phyloP scores from a whole-genome alignment of 345 rosid species.

The Arabidopsis suecica region DNA sequence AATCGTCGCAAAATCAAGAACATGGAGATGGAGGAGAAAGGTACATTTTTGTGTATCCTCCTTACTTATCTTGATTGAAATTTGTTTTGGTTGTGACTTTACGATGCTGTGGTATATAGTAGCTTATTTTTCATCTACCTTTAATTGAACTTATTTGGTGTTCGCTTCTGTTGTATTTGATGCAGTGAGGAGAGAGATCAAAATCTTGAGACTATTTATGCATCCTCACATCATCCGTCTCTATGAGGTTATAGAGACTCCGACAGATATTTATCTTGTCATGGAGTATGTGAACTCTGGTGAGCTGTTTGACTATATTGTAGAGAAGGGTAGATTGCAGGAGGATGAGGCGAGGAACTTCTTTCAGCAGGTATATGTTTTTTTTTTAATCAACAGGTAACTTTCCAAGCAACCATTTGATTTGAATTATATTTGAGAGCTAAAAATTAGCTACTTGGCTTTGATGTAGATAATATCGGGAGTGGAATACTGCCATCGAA shows the following conservation, averaged over 20 bases:
- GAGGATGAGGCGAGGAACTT: conserved; percentile 94
- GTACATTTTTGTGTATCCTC: conserved; percentile 41
- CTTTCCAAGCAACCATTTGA: conserved; percentile 7
- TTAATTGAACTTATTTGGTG: neutral
- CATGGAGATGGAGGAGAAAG: conserved; percentile 94
- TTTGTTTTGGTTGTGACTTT: conserved; percentile 7
- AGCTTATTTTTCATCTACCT: neutral
- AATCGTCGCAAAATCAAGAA: conserved; percentile 79
- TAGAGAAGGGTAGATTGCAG: conserved; percentile 87
- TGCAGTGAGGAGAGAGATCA: conserved; percentile 93
- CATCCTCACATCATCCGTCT: conserved; percentile 95
- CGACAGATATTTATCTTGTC: conserved; percentile 77
- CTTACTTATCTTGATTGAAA: neutral
- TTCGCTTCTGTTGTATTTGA: conserved; percentile 18
- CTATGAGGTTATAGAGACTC: conserved; percentile 92
- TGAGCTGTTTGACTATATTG: conserved; percentile 93
- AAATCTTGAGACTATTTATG: conserved; percentile 86
- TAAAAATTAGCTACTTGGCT: conserved; percentile 17
- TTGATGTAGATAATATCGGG: conserved; percentile 87
- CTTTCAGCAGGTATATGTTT: conserved; percentile 82
- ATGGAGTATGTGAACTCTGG: conserved; percentile 96
- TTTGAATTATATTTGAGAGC: neutral
- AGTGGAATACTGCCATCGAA: conserved; percentile 88
- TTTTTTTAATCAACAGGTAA: neutral
- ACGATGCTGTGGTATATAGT: neutral